These are phyloP conservation scores for Ceratocystis cubensis DNA, from an alignment of 2,329 filamentous ascomycete genomes.

Conservation along the genomic window DNA sequence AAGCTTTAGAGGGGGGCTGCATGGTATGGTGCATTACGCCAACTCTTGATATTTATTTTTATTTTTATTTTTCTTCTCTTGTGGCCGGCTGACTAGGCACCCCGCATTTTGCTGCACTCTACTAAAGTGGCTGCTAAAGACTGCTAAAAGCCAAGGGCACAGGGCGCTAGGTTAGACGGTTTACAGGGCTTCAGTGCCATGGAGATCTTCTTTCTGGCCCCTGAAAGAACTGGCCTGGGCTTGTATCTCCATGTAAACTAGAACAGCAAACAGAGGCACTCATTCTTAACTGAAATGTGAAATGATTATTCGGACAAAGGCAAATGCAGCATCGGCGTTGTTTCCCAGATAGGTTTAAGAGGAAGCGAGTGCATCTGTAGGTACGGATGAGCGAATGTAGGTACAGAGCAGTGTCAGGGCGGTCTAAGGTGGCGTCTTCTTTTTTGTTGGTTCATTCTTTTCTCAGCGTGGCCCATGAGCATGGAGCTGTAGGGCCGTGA, in stretches of 20 bases:
- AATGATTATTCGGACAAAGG: not conserved
- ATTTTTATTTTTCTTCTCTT: not conserved
- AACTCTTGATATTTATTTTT: not conserved
- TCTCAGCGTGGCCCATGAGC: not conserved
- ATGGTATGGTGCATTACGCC: not conserved
- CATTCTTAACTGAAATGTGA: not conserved
- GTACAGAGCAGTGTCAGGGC: not conserved
- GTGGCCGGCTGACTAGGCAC: not conserved
- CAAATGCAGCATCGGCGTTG: constrained; percentile 4
- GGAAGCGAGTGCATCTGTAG: not conserved
- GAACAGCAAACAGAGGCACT: not conserved
- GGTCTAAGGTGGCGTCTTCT: not conserved
- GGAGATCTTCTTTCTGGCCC: no score
- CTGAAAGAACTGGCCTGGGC: not conserved
- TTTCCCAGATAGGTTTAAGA: constrained; percentile 19
- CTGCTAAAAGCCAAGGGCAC: not conserved
- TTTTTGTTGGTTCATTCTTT: not conserved
- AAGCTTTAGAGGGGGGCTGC: not conserved
- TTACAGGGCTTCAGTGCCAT: not conserved
- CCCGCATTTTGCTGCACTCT: not conserved
- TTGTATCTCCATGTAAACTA: not conserved
- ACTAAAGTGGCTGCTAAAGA: not conserved
- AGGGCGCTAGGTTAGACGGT: not conserved
- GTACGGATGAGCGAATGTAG: not conserved
- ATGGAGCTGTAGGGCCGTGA: constrained; percentile 1